Conservation (phyloP, 306 rosid species). For the Abrus precatorius region DNA sequence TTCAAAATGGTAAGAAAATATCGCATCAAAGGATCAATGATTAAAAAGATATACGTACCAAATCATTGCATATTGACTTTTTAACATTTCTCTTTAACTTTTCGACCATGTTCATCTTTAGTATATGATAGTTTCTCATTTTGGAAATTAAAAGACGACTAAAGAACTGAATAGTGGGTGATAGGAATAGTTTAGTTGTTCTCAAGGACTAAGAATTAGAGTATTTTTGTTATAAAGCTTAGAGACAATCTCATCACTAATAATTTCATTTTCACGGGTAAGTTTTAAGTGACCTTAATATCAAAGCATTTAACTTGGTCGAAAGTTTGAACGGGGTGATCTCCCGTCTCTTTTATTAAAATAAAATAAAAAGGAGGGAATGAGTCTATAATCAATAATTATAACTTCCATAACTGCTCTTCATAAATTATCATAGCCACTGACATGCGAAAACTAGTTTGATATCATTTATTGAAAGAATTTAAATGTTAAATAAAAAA, state of each 20-base stretch:
- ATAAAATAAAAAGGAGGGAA: too few relatives aligned
- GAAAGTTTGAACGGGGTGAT: too few relatives aligned
- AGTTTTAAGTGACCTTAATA: too few relatives aligned
- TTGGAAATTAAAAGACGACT: background rate
- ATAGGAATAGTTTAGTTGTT: background rate
- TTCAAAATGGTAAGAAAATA: background rate
- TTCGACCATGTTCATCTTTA: slow-evolving; percentile 2
- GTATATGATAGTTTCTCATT: background rate
- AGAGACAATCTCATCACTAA: background rate
- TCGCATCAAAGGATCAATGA: background rate
- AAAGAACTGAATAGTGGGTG: background rate
- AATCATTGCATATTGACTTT: slow-evolving; percentile 4
- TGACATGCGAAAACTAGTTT: too few relatives aligned
- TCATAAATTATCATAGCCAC: too few relatives aligned
- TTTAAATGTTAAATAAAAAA: too few relatives aligned
- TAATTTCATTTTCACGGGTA: too few relatives aligned
- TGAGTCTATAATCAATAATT: too few relatives aligned
- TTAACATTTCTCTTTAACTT: slow-evolving; percentile 1
- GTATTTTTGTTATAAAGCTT: background rate
- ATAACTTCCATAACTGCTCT: too few relatives aligned
- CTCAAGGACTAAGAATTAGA: background rate
- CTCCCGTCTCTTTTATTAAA: too few relatives aligned
- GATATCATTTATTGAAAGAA: too few relatives aligned
- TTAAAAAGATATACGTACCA: background rate
- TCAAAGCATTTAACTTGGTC: too few relatives aligned